Evolutionary conservation across 1,139 yeast species (phyloP).

Genomic region (Pichia sp.): DNA sequence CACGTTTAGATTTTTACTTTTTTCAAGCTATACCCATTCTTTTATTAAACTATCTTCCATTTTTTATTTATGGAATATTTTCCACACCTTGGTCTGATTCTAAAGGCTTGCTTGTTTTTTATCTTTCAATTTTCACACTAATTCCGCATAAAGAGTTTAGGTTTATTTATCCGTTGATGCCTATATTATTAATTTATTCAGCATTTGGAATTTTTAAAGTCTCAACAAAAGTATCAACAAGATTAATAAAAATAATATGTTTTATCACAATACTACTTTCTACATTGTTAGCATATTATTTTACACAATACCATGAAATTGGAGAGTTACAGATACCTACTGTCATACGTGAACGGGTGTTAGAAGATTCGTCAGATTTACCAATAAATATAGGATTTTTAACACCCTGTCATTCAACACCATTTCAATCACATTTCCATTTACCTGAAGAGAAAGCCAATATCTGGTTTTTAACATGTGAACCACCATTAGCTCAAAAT

Average conservation of each 20-base stretch:
- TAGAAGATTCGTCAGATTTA: neutral
- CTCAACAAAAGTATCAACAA: slow-evolving; percentile 9
- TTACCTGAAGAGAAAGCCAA: slow-evolving; percentile 39
- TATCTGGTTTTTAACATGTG: slow-evolving; percentile 82
- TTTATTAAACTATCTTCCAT: slow-evolving; percentile 61
- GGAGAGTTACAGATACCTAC: slow-evolving; percentile 71
- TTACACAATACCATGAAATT: slow-evolving; percentile 66
- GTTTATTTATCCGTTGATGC: slow-evolving; percentile 82
- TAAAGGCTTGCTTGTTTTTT: slow-evolving; percentile 33
- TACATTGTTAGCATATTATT: slow-evolving; percentile 26
- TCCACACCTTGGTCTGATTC: slow-evolving; percentile 15
- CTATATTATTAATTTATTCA: slow-evolving; percentile 48
- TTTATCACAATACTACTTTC: slow-evolving; percentile 15
- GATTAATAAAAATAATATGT: slow-evolving; percentile 3
- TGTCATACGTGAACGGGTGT: slow-evolving; percentile 22
- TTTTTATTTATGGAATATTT: slow-evolving; percentile 41
- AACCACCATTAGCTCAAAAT: slow-evolving; percentile 62
- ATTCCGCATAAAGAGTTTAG: slow-evolving; percentile 86
- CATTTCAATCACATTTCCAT: slow-evolving; percentile 86
- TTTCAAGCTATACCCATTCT: slow-evolving; percentile 78
- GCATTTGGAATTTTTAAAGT: slow-evolving; percentile 31
- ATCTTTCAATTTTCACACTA: slow-evolving; percentile 51
- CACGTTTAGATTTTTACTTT: slow-evolving; percentile 82
- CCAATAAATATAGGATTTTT: slow-evolving; percentile 53
- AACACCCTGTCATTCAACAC: slow-evolving; percentile 96